Evolutionary conservation across 2,329 filamentous ascomycete genomes (phyloP).

Genomic region (Nemania serpens): DNA sequence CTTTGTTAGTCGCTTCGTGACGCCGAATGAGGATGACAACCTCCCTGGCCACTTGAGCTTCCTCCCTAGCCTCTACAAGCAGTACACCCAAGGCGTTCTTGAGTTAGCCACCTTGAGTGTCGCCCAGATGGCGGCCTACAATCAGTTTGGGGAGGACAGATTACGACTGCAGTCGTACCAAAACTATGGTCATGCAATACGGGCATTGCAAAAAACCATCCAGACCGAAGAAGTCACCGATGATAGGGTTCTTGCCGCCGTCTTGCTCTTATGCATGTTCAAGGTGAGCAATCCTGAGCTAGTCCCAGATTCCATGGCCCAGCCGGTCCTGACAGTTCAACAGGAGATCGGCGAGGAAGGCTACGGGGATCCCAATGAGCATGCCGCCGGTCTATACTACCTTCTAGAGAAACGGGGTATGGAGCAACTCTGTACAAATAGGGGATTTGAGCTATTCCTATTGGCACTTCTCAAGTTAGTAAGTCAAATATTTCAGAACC

Average conservation of each 20-base stretch:
- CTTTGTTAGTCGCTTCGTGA: conserved; percentile 27
- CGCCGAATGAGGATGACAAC: conserved; percentile 23
- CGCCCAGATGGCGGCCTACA: conserved; percentile 29
- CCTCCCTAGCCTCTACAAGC: conserved; percentile 25
- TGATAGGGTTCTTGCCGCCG: conserved; percentile 24
- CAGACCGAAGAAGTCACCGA: conserved; percentile 22
- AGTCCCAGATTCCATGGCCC: neutral
- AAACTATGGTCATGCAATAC: conserved; percentile 26
- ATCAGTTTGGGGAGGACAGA: conserved; percentile 25
- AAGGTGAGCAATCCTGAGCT: conserved; percentile 16
- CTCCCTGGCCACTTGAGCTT: conserved; percentile 27
- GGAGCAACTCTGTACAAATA: conserved; percentile 23
- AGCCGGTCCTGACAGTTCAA: conserved; percentile 9
- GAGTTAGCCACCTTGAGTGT: conserved; percentile 26
- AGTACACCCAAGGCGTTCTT: conserved; percentile 19
- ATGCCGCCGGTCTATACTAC: conserved; percentile 27
- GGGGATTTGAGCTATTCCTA: conserved; percentile 27
- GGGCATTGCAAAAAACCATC: conserved; percentile 18
- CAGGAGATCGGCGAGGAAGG: conserved; percentile 28
- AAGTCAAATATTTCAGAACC: conserved; percentile 8
- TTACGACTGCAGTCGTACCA: conserved; percentile 26
- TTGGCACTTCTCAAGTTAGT: conserved; percentile 24
- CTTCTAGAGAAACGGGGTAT: conserved; percentile 27
- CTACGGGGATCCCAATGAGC: conserved; percentile 24
- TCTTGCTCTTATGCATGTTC: conserved; percentile 27